Evolutionary conservation across 2,329 filamentous ascomycete genomes (phyloP), one percentile per base, ranked within the genome.

Genomic region (Cytospora schulzeri): DNA sequence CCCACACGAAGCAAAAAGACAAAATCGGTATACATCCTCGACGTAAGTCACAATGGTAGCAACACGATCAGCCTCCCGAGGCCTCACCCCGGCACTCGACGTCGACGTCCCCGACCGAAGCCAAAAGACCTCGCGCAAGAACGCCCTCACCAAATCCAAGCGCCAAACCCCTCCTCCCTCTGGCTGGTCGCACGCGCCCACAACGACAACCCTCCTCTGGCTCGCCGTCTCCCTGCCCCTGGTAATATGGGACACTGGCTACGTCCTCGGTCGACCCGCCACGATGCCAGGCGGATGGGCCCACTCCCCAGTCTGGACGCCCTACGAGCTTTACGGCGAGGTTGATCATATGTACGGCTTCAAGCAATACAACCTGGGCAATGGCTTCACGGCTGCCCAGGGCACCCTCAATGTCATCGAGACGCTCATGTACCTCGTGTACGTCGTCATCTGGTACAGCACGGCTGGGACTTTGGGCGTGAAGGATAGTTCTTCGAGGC

Each of bases 261-360:
- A 96, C 79, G 87, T 96, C 48, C 80, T 96, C 55, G 79, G 91
- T 61, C 91, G 93, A 24, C 93, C 93, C 33, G 85, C 89, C 76
- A 91, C 88, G 64, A 95, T 97, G 91, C 86, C 88, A 0, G 91
- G 91, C 69, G 92, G 92, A 19, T 77, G 76, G 55, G 79, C 90
- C 60, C 91, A 96, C 78, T 80, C 78, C 79, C 90, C 91, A 1
- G 71, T 96, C 51, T 97, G 86, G 84, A 79, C 78, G 33, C 92
- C 91, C 0, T 97, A 97, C 78, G 86, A 84, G 72, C 85, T 96
- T 1, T 96, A 97, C 78, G 91, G 89, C 64, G 79, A 82, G 58
- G 81, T 96, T 69, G 93, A 97, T 77, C 82, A 93, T 75, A 82
- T 94, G 35, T 97, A 97, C 78, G 92, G 92, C 50, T 89, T 84